Conservation (phyloP, 2,329 filamentous ascomycete genomes). For the Cladophialophora yegresii region DNA sequence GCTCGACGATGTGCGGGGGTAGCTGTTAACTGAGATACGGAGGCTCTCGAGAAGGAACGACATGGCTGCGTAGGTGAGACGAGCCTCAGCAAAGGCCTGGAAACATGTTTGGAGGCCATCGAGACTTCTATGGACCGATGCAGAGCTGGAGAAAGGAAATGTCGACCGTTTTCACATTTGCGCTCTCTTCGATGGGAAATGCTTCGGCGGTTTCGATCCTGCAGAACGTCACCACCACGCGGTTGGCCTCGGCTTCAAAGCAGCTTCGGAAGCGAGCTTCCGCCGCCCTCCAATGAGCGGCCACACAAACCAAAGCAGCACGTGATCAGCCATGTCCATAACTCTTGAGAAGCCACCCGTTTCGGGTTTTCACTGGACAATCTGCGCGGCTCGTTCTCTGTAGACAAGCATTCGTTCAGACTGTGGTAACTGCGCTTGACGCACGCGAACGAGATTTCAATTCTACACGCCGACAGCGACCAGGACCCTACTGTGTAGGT, state of each 20-base stretch:
- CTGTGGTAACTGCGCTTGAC: neutral
- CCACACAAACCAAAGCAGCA: slow-evolving; percentile 17
- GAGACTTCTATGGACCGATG: slow-evolving; percentile 5
- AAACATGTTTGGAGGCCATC: slow-evolving; percentile 48
- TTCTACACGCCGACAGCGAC: neutral
- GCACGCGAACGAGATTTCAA: neutral
- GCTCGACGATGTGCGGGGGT: slow-evolving; percentile 24
- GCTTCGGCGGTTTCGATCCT: slow-evolving; percentile 12
- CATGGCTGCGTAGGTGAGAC: slow-evolving; percentile 41
- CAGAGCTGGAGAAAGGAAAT: slow-evolving; percentile 1
- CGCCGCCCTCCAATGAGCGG: slow-evolving; percentile 20
- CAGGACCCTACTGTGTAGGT: neutral
- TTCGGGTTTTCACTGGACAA: neutral
- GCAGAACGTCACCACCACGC: slow-evolving; percentile 12
- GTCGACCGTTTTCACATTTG: slow-evolving; percentile 10
- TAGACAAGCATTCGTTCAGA: neutral
- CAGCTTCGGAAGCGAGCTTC: slow-evolving; percentile 21
- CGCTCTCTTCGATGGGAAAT: slow-evolving; percentile 3
- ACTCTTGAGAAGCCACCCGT: neutral
- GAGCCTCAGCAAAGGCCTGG: slow-evolving; percentile 48
- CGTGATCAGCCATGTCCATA: neutral
- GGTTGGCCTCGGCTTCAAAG: slow-evolving; percentile 21
- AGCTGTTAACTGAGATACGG: slow-evolving; percentile 16
- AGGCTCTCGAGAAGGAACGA: slow-evolving; percentile 37
- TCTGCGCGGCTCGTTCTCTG: neutral